Base-by-base conservation (phyloP, 441 rosid species). In the Populus hybrid region DNA sequence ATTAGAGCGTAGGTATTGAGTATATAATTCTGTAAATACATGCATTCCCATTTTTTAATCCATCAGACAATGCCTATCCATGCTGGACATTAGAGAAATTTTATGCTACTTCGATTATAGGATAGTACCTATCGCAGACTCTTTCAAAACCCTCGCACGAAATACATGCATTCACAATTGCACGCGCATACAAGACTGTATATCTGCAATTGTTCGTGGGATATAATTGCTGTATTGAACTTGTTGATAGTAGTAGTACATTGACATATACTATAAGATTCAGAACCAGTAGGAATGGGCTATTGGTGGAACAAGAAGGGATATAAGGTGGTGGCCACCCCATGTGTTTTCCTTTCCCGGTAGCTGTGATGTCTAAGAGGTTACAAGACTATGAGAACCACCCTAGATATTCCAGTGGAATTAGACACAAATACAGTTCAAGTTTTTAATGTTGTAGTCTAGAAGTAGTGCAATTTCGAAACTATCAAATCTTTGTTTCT, bases 201-300 rank as follows among this genome's bases (percentile, higher is more conserved):
- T 28, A 24, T 23, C 63, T 32, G 68, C 65, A 67, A 78, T 10
- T 68, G 20, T 16, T n/a, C 57, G 1, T 38, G 32, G 42, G 64
- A 63, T 21, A 67, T 8, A 35, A 46, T 24, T 63, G 72, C 42
- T 38, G 10, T 46, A 4, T n/a, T 70, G 64, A 32, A 36, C 64
- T 10, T 32, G 72, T 72, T 72, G 36, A 46, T 70, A 32, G 34
- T 75, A 32, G 34, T 75, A 32, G 50, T 73, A 38, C 74, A 38
- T 74, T 14, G 50, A 36, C 68, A 53, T 66, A 42, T 14, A 64
- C 32, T n/a, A 38, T 38, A 73, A 71, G 63, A 68, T 70, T 72
- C n/a, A 73, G 77, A 86, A 84, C 90, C 85, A 80, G 84, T 71
- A 82, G 83, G 84, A 73, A 87, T 88, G 94, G 89, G 91, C 76